phyloP scores from a whole-genome alignment of 2,329 filamentous ascomycete species.

The Emmonsia crescens region DNA sequence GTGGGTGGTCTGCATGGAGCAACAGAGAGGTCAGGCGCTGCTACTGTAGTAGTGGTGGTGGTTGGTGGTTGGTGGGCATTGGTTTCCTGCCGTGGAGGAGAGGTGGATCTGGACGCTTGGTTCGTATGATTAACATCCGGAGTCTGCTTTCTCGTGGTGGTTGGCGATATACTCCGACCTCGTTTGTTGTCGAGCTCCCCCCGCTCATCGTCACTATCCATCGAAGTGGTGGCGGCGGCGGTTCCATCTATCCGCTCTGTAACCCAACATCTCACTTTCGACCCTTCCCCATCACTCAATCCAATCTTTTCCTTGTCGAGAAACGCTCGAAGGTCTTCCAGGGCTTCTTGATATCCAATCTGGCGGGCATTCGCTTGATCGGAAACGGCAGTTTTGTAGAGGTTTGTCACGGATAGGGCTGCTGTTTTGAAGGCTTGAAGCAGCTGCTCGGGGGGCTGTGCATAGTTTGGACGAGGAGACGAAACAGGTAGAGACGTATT shows the following conservation, averaged over 20 bases:
- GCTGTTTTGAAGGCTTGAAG: slow-evolving; percentile 86
- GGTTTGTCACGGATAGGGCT: slow-evolving; percentile 85
- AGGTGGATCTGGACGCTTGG: slow-evolving; percentile 22
- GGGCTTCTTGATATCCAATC: slow-evolving; percentile 85
- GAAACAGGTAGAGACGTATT: slow-evolving; percentile 51
- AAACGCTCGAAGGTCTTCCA: slow-evolving; percentile 80
- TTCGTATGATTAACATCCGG: slow-evolving; percentile 19
- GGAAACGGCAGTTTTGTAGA: slow-evolving; percentile 82
- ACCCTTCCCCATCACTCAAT: slow-evolving; percentile 66
- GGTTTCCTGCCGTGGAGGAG: slow-evolving; percentile 20
- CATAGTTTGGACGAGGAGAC: slow-evolving; percentile 30
- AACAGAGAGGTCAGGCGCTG: slow-evolving; percentile 14
- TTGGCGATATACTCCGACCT: slow-evolving; percentile 28
- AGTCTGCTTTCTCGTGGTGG: slow-evolving; percentile 23
- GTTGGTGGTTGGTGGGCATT: slow-evolving; percentile 13
- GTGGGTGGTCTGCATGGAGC: slow-evolving; percentile 21
- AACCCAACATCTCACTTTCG: slow-evolving; percentile 52
- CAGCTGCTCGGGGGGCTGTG: slow-evolving; percentile 45
- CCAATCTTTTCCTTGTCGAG: slow-evolving; percentile 74
- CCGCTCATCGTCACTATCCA: slow-evolving; percentile 37
- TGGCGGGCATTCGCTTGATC: slow-evolving; percentile 64
- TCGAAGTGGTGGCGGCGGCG: slow-evolving; percentile 19
- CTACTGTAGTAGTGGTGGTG: background rate
- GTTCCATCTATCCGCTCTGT: slow-evolving; percentile 37
- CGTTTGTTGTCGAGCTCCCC: slow-evolving; percentile 30